Base-by-base conservation (phyloP, 2,329 filamentous ascomycete species). In the Diplodia sapinea region DNA sequence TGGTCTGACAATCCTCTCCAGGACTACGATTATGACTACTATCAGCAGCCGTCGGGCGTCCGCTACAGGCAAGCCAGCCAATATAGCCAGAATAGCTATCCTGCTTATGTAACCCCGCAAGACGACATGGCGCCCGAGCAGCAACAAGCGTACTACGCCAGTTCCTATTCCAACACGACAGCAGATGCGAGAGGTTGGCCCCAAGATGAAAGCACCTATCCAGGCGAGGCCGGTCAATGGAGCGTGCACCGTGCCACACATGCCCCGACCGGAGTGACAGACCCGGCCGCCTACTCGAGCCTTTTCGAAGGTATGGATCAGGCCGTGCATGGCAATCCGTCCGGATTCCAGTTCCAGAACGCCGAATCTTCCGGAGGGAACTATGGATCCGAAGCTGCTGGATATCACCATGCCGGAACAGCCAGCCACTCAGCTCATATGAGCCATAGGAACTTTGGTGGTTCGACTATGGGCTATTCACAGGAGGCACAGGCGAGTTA, bases 1-100 rank as follows among this genome's bases (percentile, higher is more conserved):
- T 63, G 29, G 47, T 63, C 59, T 63, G 31, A 63, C 43, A 9
- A 33, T 15, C 26, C 17, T n/a, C 4, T 43, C 6, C 15, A 62
- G 57, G 8, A 4, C 26, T 36, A 31, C 31, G 17, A 51, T n/a
- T 38, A 15, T 11, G 23, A 17, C n/a, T 26, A 31, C 9, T 38
- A 38, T 12, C 6, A 3, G 26, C 23, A 15, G 6, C 11, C 59
- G 15, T 9, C 59, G 36, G 4, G 13, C n/a, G 26, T 15, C n/a
- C 54, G 40, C 11, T 57, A 57, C n/a, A 40, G 33, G 12, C 54
- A 23, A 11, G 20, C 20, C 23, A 20, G 23, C 54, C 54, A 38
- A 15, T 56, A 56, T 33, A 57, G 33, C 54, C 33, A 13, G 23
- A 17, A 13, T 23, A 17, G 33, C 12, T 57, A 57, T 4, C 8